Evolutionary conservation across 2,329 filamentous ascomycete species (phyloP).

Genomic region (Gyromitra esculenta): DNA sequence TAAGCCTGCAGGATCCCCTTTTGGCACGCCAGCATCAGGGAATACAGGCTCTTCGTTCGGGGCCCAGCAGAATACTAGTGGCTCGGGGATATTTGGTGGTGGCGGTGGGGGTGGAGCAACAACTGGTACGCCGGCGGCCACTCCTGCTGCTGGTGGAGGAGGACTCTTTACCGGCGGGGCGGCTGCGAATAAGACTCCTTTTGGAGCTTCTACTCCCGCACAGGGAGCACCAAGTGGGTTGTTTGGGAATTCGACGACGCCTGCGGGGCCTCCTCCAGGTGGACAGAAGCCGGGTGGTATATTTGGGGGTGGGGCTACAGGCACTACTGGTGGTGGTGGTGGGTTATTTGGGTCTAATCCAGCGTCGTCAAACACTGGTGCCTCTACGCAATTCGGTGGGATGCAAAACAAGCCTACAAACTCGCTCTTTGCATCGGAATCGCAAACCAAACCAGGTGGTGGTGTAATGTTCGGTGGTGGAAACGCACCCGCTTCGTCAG

Average conservation of each 20-base stretch:
- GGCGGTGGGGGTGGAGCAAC: not conserved
- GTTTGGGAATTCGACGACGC: conserved; percentile 41
- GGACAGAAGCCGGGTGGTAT: conserved; percentile 28
- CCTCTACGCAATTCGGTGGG: conserved; percentile 18
- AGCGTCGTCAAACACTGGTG: conserved; percentile 22
- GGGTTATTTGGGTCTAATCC: conserved; percentile 38
- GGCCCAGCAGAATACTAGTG: conserved; percentile 39
- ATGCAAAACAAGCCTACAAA: conserved; percentile 19
- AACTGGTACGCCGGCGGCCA: conserved; percentile 17
- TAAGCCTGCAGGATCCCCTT: conserved; percentile 21
- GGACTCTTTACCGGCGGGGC: conserved; percentile 24
- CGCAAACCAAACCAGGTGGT: conserved; percentile 36
- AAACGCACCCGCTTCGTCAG: conserved; percentile 21
- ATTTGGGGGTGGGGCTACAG: conserved; percentile 23
- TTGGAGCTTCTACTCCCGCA: conserved; percentile 28
- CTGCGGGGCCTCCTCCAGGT: conserved; percentile 34
- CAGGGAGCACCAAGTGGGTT: conserved; percentile 4
- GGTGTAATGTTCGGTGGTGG: conserved; percentile 40
- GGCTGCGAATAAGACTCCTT: conserved; percentile 9
- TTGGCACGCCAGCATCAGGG: conserved; percentile 12
- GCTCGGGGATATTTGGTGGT: conserved; percentile 37
- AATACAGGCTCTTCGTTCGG: conserved; percentile 24
- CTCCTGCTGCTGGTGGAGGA: conserved; percentile 39
- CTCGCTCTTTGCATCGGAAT: conserved; percentile 37
- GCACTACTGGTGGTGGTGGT: not conserved